A percentile compares a stretch with the other conserved stretches of the same genome.
Conservation (phyloP, 768 basidiomycete genomes). For the Lyophyllum atratum region DNA sequence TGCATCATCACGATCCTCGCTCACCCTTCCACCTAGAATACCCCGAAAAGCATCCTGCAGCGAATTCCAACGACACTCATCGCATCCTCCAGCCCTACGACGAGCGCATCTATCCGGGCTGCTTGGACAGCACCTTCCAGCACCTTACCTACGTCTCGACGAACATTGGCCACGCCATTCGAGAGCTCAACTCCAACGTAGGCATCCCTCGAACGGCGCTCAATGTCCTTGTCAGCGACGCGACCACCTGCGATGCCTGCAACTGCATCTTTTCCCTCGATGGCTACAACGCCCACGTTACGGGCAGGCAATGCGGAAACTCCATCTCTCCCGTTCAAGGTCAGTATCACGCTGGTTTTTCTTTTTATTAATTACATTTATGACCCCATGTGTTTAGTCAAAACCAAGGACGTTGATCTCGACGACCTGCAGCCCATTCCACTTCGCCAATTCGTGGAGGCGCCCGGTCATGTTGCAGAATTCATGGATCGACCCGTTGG, state of each 20-base stretch:
- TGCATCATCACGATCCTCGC: too few species aligned
- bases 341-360: too few species aligned
- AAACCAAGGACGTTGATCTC: too few species aligned
- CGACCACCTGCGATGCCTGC: neutral
- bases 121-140: neutral
- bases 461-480: too few species aligned
- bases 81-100: neutral
- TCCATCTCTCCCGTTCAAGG: neutral
- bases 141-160: neutral
- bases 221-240: neutral
- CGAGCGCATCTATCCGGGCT: neutral
- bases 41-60: neutral
- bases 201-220: neutral
- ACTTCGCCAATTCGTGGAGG: too few species aligned
- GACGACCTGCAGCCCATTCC: too few species aligned
- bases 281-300: conserved; percentile 1
- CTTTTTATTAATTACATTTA: too few species aligned
- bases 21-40: neutral
- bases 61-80: neutral
- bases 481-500: conserved; percentile 4
- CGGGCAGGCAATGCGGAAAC: neutral
- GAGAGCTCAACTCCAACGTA: neutral
- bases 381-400: neutral
- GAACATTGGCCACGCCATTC: neutral
- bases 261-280: conserved; percentile 2